Percentiles rank a stretch among this genome's conserved stretches.
Evolutionary conservation across 371 early-diverging fungal species (phyloP).

Genomic region (Apophysomyces ossiformis): DNA sequence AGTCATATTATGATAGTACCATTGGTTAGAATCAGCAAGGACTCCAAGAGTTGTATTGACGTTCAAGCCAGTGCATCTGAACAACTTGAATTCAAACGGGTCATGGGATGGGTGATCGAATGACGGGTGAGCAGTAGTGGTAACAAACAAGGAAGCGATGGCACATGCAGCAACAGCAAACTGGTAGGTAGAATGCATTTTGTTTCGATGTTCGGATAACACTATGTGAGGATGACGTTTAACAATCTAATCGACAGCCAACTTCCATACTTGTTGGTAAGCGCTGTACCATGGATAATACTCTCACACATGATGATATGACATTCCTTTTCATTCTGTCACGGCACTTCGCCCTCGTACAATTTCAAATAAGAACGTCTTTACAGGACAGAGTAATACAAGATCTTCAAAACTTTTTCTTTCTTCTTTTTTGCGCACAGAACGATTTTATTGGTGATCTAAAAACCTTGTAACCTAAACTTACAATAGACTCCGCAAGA

Average conservation of each 20-base stretch:
- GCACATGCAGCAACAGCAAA: not conserved
- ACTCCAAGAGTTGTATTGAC: not conserved
- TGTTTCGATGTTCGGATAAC: not conserved
- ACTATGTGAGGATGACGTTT: not conserved
- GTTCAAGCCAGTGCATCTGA: not conserved
- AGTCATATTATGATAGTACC: slow-evolving; percentile 1
- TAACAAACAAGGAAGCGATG: not conserved
- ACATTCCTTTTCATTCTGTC: not conserved
- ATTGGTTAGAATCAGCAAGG: not conserved
- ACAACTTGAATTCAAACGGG: not conserved
- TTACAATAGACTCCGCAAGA: too few relatives aligned
- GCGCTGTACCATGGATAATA: not conserved
- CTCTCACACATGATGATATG: not conserved
- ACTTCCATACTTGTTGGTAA: not conserved
- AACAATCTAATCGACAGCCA: not conserved
- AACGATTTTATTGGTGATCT: too few relatives aligned
- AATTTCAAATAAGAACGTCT: too few relatives aligned
- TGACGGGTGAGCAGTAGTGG: not conserved
- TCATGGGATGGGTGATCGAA: not conserved
- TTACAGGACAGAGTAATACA: too few relatives aligned
- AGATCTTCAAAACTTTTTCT: too few relatives aligned
- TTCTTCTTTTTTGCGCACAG: too few relatives aligned
- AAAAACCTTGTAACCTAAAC: too few relatives aligned
- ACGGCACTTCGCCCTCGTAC: too few relatives aligned
- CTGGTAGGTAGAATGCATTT: not conserved